Conservation (phyloP, 495 filamentous ascomycete genomes). For the Lineolata rhizophorae region DNA sequence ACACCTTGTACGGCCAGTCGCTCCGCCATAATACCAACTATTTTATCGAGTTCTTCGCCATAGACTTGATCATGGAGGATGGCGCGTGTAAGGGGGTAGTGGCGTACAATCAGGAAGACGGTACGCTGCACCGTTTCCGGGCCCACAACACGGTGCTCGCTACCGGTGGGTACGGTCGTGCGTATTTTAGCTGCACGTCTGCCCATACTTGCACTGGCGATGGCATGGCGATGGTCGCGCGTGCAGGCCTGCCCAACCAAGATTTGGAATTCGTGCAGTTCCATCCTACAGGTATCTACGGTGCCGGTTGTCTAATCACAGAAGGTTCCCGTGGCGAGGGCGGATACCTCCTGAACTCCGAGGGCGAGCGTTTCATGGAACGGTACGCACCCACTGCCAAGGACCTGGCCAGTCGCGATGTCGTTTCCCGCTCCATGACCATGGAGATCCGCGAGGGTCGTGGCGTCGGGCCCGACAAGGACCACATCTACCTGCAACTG, state of each 20-base stretch:
- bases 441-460: conserved; percentile 92
- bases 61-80: conserved; percentile 91
- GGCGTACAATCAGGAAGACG: conserved; percentile 95
- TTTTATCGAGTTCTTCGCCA: conserved; percentile 96
- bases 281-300: conserved; percentile 96
- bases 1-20: conserved; percentile 96
- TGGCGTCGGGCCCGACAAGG: conserved; percentile 88
- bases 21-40: conserved; percentile 95
- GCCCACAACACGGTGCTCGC: conserved; percentile 90
- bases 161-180: conserved; percentile 88
- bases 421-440: conserved; percentile 91
- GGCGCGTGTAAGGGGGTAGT: conserved; percentile 90
- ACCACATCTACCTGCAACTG: conserved; percentile 92
- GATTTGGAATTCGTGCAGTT: conserved; percentile 98
- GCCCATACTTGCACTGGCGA: conserved; percentile 97
- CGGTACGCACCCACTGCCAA: conserved; percentile 89
- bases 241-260: conserved; percentile 90
- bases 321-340: conserved; percentile 94
- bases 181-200: conserved; percentile 94
- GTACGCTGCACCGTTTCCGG: conserved; percentile 87
- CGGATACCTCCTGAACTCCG: conserved; percentile 82
- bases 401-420: conserved; percentile 83
- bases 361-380: conserved; percentile 97
- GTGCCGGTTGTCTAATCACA: conserved; percentile 89
- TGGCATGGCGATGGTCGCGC: conserved; percentile 95